A percentile compares a stretch with the other conserved stretches of the same genome.
These are phyloP conservation scores for Astragalus membranaceus DNA, from an alignment of 306 rosid species.

Conservation along the genomic window DNA sequence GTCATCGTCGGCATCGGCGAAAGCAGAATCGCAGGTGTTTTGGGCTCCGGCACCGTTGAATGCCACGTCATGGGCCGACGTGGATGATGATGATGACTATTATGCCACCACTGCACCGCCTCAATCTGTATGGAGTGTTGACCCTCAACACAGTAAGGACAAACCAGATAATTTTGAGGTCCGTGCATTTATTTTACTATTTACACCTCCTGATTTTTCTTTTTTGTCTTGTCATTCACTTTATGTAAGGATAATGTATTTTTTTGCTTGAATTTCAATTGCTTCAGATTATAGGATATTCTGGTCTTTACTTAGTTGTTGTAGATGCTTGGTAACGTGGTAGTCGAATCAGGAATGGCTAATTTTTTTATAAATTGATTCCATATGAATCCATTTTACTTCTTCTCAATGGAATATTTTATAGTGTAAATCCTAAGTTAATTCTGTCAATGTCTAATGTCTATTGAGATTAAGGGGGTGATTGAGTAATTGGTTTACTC, in stretches of 20 bases:
- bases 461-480: no score
- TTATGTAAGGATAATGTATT: neutral
- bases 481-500: no score
- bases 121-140: constrained; percentile 55
- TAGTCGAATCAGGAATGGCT: neutral
- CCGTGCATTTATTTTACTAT: neutral
- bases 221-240: neutral
- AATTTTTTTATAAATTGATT: no score
- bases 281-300: neutral
- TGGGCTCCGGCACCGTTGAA: constrained; percentile 83
- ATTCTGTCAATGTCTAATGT: no score
- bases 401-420: no score
- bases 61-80: constrained; percentile 82
- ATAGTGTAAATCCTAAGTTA: no score
- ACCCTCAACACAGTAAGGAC: constrained; percentile 43
- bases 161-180: constrained; percentile 52
- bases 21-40: constrained; percentile 52
- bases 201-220: neutral
- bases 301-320: neutral
- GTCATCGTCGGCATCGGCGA: constrained; percentile 19
- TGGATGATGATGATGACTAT: constrained; percentile 86
- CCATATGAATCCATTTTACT: no score
- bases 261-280: neutral
- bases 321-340: neutral
- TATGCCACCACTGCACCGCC: constrained; percentile 73